These are phyloP conservation scores for Fusarium abutilonis DNA, from an alignment of 2,329 filamentous ascomycete genomes.

Conservation along the genomic window DNA sequence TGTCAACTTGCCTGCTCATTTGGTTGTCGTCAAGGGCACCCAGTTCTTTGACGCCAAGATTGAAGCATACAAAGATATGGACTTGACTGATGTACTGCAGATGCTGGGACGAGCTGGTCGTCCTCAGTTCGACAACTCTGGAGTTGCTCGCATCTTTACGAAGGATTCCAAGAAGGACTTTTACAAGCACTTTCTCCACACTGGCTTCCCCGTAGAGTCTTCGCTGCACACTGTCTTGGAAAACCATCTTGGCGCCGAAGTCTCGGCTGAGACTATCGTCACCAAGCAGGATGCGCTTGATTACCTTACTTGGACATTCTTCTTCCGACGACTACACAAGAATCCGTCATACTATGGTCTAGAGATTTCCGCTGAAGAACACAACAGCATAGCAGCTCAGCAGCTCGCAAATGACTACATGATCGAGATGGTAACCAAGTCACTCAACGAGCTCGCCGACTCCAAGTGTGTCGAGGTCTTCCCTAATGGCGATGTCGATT, in stretches of 20 bases:
- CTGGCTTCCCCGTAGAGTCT: conserved; percentile 96
- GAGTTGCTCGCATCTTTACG: conserved; percentile 96
- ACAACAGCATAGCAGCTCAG: conserved; percentile 87
- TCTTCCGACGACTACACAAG: conserved; percentile 96
- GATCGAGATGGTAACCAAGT: conserved; percentile 89
- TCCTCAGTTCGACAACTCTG: conserved; percentile 94
- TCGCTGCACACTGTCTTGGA: conserved; percentile 95
- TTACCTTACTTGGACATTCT: conserved; percentile 99
- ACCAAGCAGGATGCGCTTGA: conserved; percentile 98
- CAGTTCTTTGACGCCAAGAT: conserved; percentile 99
- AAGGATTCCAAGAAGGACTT: conserved; percentile 98
- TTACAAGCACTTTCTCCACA: conserved; percentile 99
- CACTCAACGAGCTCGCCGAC: conserved; percentile 80
- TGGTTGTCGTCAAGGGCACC: conserved; percentile 97
- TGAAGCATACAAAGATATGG: conserved; percentile 98
- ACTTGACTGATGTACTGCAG: conserved; percentile 95
- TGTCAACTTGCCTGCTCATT: conserved; percentile 94
- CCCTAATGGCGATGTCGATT: conserved; percentile 87
- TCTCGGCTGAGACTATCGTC: conserved; percentile 89
- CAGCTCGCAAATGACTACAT: conserved; percentile 92
- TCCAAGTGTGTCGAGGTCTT: conserved; percentile 87
- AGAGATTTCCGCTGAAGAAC: conserved; percentile 90
- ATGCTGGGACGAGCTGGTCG: conserved; percentile 97
- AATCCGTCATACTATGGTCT: conserved; percentile 98
- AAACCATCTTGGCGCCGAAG: conserved; percentile 94